Conservation (phyloP, 148 eudicot genomes). For the Arctostaphylos glauca region DNA sequence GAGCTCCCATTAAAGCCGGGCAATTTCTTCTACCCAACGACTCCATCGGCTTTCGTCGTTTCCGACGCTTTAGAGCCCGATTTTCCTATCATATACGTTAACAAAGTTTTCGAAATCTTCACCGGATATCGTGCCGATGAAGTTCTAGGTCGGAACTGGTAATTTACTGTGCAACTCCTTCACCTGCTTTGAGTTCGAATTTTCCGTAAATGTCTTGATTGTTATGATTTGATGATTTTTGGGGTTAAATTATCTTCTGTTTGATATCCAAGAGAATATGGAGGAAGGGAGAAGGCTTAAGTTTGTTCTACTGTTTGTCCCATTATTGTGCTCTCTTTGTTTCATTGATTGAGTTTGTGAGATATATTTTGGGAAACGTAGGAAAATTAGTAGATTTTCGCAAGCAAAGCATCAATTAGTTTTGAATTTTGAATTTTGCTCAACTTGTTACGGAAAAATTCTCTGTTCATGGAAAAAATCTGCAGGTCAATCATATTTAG, state of each 20-base stretch:
- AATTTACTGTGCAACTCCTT: background rate
- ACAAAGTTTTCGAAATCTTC: slow-evolving; percentile 57
- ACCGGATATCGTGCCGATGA: slow-evolving; percentile 81
- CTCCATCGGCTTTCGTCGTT: slow-evolving; percentile 67
- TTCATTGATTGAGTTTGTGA: background rate
- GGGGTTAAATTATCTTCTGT: background rate
- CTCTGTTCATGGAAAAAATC: background rate
- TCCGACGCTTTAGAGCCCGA: slow-evolving; percentile 77
- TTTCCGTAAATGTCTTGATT: background rate
- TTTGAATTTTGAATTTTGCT: background rate
- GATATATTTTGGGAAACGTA: background rate
- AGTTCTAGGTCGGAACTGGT: slow-evolving; percentile 87
- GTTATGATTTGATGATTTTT: background rate
- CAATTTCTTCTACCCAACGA: slow-evolving; percentile 31
- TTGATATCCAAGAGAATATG: background rate
- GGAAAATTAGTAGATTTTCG: background rate
- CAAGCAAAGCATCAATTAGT: background rate
- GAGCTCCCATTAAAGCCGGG: slow-evolving; percentile 22
- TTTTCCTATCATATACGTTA: slow-evolving; percentile 77
- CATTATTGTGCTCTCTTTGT: background rate
- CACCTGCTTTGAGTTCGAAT: background rate
- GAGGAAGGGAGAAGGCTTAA: background rate
- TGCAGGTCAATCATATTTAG: background rate
- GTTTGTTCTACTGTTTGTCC: background rate
- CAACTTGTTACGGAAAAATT: background rate